Evolutionary conservation across 1,284 basidiomycete genomes (phyloP), one percentile per base, ranked within the genome.

Genomic region (Apiotrichum laibachii): DNA sequence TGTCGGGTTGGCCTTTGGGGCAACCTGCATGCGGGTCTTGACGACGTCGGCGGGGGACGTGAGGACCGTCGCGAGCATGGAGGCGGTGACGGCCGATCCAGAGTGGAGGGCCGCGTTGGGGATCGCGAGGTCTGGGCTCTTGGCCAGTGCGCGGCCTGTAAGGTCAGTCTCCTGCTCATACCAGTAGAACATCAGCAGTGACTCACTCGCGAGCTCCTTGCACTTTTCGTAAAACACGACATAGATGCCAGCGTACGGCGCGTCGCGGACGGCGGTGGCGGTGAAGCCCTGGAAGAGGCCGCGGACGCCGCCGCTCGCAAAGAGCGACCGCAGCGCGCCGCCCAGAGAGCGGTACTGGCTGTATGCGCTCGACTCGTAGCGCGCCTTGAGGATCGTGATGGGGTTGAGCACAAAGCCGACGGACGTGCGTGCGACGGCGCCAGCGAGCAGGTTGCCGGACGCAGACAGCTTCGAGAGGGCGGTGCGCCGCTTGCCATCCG

Each of bases 231-330:
- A 99, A 54, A 89, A 86, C 0, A 93, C 85, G 19, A 98, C 83
- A 68, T 97, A 99, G 10, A 99, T 76, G 0, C 95, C 95, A 0
- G 95, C 94, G 69, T 97, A 95, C 0, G 95, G 96, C 2, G 95
- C 95, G 73, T 99, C 95, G 40, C 95, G 84, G 22, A 95, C 80
- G 0, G 92, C 90, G 1, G 93, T 94, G 0, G 94, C 92, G 35
- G 90, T 77, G 69, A 96, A 90, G 0, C 94, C 95, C 56, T 90
- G 86, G 72, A 94, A 87, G 35, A 96, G 81, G 60, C 92, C 93
- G 39, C 85, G 83, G 2, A 90, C 84, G 0, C 95, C 93, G 49
- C 83, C 75, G 1, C 75, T 83, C 11, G 84, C 84, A 5, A 84
- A 77, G 22, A 97, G 84, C 2, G 85, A 82, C 6, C 80, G 59